A percentile compares a stretch with the other conserved stretches of the same genome.
Conservation (phyloP, 2,329 filamentous ascomycete genomes). For the Helminthosporium solani region DNA sequence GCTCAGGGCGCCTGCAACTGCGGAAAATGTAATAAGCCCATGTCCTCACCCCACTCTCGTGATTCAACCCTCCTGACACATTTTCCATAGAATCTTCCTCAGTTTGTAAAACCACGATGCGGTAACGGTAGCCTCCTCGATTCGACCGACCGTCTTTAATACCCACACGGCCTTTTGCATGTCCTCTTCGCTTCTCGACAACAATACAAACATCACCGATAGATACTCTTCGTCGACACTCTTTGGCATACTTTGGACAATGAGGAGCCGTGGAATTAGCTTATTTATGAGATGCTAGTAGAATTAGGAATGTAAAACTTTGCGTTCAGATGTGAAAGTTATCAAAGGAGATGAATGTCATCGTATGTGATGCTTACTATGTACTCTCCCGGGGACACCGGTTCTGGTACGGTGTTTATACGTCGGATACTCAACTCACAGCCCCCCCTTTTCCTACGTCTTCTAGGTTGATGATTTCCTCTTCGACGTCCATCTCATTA, state of each 20-base stretch:
- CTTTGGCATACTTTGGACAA: slow-evolving; percentile 2
- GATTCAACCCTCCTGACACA: background rate
- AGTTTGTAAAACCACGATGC: background rate
- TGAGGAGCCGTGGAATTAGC: too few species aligned
- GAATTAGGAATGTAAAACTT: background rate
- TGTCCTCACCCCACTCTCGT: background rate
- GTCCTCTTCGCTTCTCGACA: background rate
- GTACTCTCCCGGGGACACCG: too few species aligned
- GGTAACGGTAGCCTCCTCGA: background rate
- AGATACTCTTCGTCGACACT: slow-evolving; percentile 8
- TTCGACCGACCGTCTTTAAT: slow-evolving; percentile 12
- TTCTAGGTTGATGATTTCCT: slow-evolving; percentile 41
- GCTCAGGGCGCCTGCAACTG: slow-evolving; percentile 32
- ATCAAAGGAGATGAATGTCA: slow-evolving; percentile 1
- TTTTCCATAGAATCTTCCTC: background rate
- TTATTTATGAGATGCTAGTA: too few species aligned
- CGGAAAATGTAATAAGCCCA: slow-evolving; percentile 20
- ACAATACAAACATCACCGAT: background rate
- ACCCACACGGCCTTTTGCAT: slow-evolving; percentile 1
- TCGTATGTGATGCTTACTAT: slow-evolving; percentile 5
- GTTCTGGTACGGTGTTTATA: too few species aligned
- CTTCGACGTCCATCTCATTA: slow-evolving; percentile 30
- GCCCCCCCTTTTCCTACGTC: slow-evolving; percentile 36
- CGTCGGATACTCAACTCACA: slow-evolving; percentile 19
- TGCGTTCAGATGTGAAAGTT: background rate